Base-by-base conservation (phyloP, 2,329 filamentous ascomycete species). In the Cucurbitaria berberidis region DNA sequence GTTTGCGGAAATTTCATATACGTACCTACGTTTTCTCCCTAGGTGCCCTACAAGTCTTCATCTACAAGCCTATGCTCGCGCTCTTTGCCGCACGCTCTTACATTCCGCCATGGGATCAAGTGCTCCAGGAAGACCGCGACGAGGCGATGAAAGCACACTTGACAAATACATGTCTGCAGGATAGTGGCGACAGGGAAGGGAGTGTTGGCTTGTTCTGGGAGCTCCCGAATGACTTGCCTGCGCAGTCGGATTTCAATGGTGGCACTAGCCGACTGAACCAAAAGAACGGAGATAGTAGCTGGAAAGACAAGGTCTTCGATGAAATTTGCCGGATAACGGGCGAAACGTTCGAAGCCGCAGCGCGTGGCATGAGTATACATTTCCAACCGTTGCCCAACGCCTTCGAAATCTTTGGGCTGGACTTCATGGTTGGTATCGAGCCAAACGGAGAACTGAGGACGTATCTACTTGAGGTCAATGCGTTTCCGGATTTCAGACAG, bases 1-100 rank as follows among this genome's bases (percentile, higher is more conserved):
- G n/a, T n/a, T n/a, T n/a, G n/a, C n/a, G 89, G 59, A 99, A 99
- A 76, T 99, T 98, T 78, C 95, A 99, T 77, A 91, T 99, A 69
- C 84, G 95, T 39, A 91, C 89, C 1, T 99, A 99, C 75, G 90
- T 96, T 21, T 83, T 96, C 53, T 90, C 91, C 46, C 81, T 87
- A 1, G 93, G 92, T 38, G 85, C 87, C 1, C 80, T 99, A 11
- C 82, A 86, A 55, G 86, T 98, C 48, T 93, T 91, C 77, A 90
- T 98, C 63, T 96, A 96, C 82, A 86, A 81, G 64, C 86, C 87
- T 55, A 96, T 98, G 92, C 87, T 99, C 10, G 93, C 93, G 0
- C 86, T 99, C 30, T 98, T 98, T 76, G 92, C 95, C 0, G 87
- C 86, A 9, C 84, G 85, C 57, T 75, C 86, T 0, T 99, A 98